phyloP scores from a whole-genome alignment of 176 grass and related monocot genomes.

The Panicum miliaceum region DNA sequence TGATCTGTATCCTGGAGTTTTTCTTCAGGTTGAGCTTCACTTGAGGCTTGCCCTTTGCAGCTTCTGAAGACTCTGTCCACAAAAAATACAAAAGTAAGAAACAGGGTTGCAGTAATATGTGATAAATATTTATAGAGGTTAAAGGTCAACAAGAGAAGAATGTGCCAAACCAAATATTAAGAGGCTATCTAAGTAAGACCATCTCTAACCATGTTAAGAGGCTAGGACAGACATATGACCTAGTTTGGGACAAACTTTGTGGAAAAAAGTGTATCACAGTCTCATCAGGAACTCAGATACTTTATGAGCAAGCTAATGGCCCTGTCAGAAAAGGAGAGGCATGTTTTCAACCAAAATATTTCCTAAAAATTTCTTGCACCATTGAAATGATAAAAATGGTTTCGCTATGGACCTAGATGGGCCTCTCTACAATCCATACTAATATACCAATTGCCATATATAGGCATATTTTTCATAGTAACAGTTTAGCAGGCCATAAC shows the following conservation, averaged over 20 bases:
- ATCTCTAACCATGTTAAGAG: background rate
- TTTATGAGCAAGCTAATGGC: background rate
- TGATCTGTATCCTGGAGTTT: slow-evolving; percentile 66
- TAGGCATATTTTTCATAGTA: background rate
- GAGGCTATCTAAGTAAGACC: slow-evolving; percentile 10
- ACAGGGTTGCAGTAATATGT: background rate
- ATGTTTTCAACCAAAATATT: background rate
- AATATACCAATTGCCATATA: background rate
- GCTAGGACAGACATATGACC: background rate
- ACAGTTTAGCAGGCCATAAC: background rate
- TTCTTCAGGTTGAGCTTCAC: slow-evolving; percentile 71
- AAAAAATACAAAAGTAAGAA: slow-evolving; percentile 27
- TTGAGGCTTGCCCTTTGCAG: slow-evolving; percentile 51
- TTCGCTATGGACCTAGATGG: background rate
- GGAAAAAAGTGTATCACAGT: background rate
- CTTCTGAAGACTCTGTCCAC: slow-evolving; percentile 47
- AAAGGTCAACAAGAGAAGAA: background rate
- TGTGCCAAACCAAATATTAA: background rate
- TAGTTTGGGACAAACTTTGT: background rate
- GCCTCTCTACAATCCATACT: background rate
- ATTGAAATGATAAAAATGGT: background rate
- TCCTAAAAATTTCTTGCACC: background rate
- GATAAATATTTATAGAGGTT: background rate
- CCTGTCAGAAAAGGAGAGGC: background rate
- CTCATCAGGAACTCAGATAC: background rate